Conservation (phyloP, 148 eudicot species). For the Vaccinium myrtillus region DNA sequence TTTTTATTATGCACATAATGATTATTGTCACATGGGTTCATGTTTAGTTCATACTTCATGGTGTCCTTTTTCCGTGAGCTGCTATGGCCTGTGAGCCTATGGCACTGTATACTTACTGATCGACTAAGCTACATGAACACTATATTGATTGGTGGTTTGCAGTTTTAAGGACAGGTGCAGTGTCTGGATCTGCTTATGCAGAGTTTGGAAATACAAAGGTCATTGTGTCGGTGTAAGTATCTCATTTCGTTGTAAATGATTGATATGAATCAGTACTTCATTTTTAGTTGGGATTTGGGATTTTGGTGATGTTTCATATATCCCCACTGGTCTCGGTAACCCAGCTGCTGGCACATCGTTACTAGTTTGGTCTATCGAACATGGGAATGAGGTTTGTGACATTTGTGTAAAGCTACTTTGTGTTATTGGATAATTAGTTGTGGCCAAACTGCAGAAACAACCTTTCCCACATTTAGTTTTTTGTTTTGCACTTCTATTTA, state of each 20-base stretch:
- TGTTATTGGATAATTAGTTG: too few species aligned
- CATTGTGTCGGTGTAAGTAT: constrained; percentile 95
- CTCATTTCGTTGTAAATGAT: neutral
- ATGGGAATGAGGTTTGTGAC: too few species aligned
- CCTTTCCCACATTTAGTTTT: too few species aligned
- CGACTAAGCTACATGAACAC: neutral
- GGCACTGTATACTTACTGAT: neutral
- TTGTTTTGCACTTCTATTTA: too few species aligned
- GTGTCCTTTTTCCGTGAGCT: neutral
- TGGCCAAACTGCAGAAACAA: too few species aligned
- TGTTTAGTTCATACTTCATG: neutral
- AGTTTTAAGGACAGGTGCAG: constrained; percentile 86
- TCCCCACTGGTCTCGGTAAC: too few species aligned
- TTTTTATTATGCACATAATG: neutral
- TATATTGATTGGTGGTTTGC: constrained; percentile 25
- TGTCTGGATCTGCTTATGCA: constrained; percentile 95
- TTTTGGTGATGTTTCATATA: neutral
- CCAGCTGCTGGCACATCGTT: neutral
- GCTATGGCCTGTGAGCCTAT: neutral
- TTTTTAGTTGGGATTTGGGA: neutral
- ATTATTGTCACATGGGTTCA: neutral
- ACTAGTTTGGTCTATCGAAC: too few species aligned
- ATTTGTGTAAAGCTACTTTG: too few species aligned
- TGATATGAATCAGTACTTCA: too few species aligned
- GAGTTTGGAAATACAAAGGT: constrained; percentile 95